Percentiles rank a stretch among this genome's conserved stretches.
phyloP scores from a whole-genome alignment of 805 yeast genomes.

The Blastobotrys parvus region DNA sequence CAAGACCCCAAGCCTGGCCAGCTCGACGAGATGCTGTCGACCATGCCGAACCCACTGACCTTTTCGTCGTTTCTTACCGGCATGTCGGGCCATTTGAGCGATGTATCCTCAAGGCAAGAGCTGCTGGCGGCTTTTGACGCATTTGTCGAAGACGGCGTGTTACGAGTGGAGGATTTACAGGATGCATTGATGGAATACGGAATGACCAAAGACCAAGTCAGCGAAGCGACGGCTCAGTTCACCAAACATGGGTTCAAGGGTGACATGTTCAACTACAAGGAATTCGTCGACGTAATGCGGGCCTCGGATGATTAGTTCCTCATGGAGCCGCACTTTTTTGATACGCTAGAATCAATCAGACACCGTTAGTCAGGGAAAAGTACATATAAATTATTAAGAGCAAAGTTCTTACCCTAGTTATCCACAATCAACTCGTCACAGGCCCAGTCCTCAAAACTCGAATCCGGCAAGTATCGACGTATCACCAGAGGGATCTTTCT shows the following conservation, averaged over 20 bases:
- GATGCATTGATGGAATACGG: constrained; percentile 43
- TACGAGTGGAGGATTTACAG: constrained; percentile 43
- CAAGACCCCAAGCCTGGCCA: constrained; percentile 35
- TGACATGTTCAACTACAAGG: constrained; percentile 49
- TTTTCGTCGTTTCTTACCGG: constrained; percentile 60
- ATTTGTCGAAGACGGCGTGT: constrained; percentile 34
- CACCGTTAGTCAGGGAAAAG: no score
- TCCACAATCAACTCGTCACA: constrained; percentile 95
- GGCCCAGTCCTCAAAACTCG: constrained; percentile 97
- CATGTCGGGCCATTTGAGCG: constrained; percentile 48
- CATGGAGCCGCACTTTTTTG: no score
- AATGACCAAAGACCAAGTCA: constrained; percentile 33
- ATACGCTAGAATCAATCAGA: no score
- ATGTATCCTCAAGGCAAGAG: constrained; percentile 44
- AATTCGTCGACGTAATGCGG: constrained; percentile 39
- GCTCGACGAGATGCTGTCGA: constrained; percentile 42
- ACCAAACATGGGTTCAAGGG: constrained; percentile 47
- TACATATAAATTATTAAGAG: no score
- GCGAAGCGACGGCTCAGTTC: constrained; percentile 45
- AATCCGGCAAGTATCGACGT: constrained; percentile 94
- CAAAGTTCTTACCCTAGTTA: constrained; percentile 30
- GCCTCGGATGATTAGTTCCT: constrained; percentile 8
- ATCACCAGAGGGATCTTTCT: constrained; percentile 91
- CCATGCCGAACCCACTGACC: constrained; percentile 35
- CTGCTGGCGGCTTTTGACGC: constrained; percentile 51